A percentile compares a stretch with the other conserved stretches of the same genome.
Evolutionary conservation across 495 filamentous ascomycete genomes (phyloP).

Genomic region (Penicillium tannophilum): DNA sequence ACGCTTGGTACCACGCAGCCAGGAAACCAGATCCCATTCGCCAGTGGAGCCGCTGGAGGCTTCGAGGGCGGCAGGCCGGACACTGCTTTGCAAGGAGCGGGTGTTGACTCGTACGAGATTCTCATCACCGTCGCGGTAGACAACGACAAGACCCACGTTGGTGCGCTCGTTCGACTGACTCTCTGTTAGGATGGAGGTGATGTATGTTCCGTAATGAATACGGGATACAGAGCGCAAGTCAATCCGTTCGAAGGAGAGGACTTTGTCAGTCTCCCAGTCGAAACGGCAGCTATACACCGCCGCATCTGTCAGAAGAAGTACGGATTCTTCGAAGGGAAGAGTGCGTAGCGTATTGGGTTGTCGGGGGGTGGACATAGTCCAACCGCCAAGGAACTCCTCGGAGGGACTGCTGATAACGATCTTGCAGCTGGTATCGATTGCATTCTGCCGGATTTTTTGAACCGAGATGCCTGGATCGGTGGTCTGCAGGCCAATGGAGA

Average conservation of each 20-base stretch:
- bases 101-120: conserved; percentile 81
- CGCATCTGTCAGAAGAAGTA: conserved; percentile 80
- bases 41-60: conserved; percentile 26
- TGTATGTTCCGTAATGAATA: conserved; percentile 80
- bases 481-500: conserved; percentile 83
- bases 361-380: conserved; percentile 73
- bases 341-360: conserved; percentile 65
- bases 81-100: conserved; percentile 67
- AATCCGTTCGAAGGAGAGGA: conserved; percentile 85
- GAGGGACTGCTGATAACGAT: conserved; percentile 80
- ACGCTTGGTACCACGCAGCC: conserved; percentile 40
- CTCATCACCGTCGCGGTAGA: conserved; percentile 65
- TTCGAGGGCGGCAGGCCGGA: conserved; percentile 33
- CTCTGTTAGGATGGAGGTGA: conserved; percentile 79
- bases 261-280: conserved; percentile 92
- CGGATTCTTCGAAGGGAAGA: conserved; percentile 77
- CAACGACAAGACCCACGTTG: conserved; percentile 82
- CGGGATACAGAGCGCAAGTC: conserved; percentile 68
- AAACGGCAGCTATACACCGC: conserved; percentile 87
- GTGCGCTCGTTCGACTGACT: conserved; percentile 70
- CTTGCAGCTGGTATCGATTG: conserved; percentile 81
- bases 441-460: conserved; percentile 77
- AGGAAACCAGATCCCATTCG: conserved; percentile 45
- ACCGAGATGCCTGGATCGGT: conserved; percentile 87
- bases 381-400: conserved; percentile 83